phyloP scores from a whole-genome alignment of 208 protist species.

The Crithidia brevicula region DNA sequence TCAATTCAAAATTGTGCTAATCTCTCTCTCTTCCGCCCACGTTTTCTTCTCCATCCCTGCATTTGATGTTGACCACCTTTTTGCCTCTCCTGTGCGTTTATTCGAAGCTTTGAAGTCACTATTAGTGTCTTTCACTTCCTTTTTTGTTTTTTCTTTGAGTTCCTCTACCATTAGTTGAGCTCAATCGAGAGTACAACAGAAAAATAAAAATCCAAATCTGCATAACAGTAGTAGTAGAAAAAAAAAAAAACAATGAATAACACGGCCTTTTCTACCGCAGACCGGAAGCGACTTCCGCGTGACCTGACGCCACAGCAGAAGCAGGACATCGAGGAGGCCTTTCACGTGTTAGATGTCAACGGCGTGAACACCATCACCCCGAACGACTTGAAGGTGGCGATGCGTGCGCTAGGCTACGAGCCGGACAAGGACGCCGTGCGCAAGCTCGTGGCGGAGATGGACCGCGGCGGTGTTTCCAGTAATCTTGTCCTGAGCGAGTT shows the following conservation, averaged over 20 bases:
- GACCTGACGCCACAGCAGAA: constrained; percentile 90
- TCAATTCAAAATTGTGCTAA: too few relatives aligned
- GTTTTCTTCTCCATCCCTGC: too few relatives aligned
- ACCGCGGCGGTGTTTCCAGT: constrained; percentile 90
- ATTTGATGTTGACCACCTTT: too few relatives aligned
- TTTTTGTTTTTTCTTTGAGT: constrained; percentile 4
- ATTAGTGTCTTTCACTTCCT: too few relatives aligned
- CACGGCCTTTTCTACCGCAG: constrained; percentile 51
- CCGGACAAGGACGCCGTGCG: constrained; percentile 93
- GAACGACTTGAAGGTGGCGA: constrained; percentile 94
- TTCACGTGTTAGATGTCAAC: constrained; percentile 96
- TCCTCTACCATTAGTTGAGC: background rate
- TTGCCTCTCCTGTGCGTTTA: background rate
- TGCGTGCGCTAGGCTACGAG: constrained; percentile 96
- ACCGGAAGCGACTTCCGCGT: constrained; percentile 65
- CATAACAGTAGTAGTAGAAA: background rate
- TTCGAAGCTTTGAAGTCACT: background rate
- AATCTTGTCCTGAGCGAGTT: constrained; percentile 92
- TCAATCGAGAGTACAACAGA: too few relatives aligned
- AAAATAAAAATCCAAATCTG: too few relatives aligned
- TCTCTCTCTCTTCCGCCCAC: too few relatives aligned
- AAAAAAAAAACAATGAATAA: constrained; percentile 45
- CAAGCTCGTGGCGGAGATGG: constrained; percentile 92
- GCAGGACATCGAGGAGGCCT: constrained; percentile 95
- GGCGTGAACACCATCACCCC: constrained; percentile 93